Percentiles rank a stretch among this genome's conserved stretches.
These are phyloP conservation scores for Calonectria pseudoreteaudii DNA, from an alignment of 2,329 filamentous ascomycete genomes.

Conservation along the genomic window DNA sequence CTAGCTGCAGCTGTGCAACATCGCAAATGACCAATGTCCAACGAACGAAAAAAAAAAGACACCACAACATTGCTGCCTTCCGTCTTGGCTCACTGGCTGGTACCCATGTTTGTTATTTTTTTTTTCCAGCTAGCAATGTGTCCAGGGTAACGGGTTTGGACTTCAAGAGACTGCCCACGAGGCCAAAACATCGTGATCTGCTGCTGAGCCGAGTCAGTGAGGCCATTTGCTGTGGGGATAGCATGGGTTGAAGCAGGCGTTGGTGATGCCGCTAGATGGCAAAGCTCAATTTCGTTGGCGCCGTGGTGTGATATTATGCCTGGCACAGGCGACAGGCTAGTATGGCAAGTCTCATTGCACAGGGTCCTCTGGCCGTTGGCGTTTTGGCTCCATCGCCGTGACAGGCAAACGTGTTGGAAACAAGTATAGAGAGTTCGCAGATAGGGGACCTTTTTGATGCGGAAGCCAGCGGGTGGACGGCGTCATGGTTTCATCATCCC, in stretches of 20 bases:
- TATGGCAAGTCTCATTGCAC: not conserved
- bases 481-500: slow-evolving; percentile 21
- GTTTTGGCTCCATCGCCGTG: not conserved
- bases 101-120: slow-evolving; percentile 1
- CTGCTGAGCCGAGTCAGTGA: not conserved
- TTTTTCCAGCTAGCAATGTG: not conserved
- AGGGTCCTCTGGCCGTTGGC: not conserved
- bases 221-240: slow-evolving; percentile 18
- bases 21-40: not conserved
- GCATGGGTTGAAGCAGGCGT: slow-evolving; percentile 12
- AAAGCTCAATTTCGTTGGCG: slow-evolving; percentile 13
- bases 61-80: not conserved
- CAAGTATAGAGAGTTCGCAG: not conserved
- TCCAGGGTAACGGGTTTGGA: not conserved
- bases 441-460: not conserved
- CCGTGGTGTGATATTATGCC: slow-evolving; percentile 13
- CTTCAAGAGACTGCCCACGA: not conserved
- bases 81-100: not conserved
- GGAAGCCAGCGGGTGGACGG: slow-evolving; percentile 6
- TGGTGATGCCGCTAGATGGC: slow-evolving; percentile 19
- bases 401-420: not conserved
- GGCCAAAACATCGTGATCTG: not conserved
- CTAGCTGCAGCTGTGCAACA: slow-evolving; percentile 8
- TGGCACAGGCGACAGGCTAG: not conserved
- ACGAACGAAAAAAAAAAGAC: not conserved